Base-by-base conservation (phyloP, 805 yeast species). In the Clavispora vitiphila region DNA sequence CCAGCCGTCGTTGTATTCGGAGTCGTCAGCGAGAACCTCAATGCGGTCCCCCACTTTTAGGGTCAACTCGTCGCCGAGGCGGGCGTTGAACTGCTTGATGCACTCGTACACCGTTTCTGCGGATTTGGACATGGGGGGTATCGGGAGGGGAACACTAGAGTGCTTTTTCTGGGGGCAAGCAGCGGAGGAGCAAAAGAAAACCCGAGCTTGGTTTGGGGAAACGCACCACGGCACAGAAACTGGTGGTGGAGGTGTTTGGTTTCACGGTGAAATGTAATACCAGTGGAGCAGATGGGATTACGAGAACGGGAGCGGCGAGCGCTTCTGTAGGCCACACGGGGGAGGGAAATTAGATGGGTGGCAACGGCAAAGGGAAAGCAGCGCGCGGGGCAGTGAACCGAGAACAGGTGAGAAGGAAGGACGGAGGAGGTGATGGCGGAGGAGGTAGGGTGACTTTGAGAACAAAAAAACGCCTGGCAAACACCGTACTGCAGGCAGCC, bases 1-100 rank as follows among this genome's bases (percentile, higher is more conserved):
- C 99, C 99, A 93, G 14, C 98, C 97, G 62, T 93, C 98, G 54
- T 86, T 85, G 62, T 85, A 93, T 56, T 87, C 96, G 47, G 83
- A 77, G 64, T 93, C 99, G 62, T 89, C 96, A 34, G 95, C 87
- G 18, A 93, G 78, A 7, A 93, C 87, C 60, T 88, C 95, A 43
- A 93, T 74, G 46, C 78, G 81, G 58, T 93, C 97, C 21, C 97
- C 98, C 9, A 83, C 77, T 37, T 71, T 74, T 51, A 93, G 72
- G 36, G 81, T 78, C 30, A 93, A 70, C 63, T 93, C 99, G 64
- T 93, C 99, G 20, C 87, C 96, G 48, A 90, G 70, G 39, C 98
- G 76, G 35, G 95, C 88, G 36, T 74, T 73, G 64, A 93, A 93
- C 61, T 85, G 95, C 62, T 90, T 95, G 48, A 89, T 81, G 42